phyloP scores from a whole-genome alignment of 2,329 filamentous ascomycete genomes.

The Aspergillus piperis region DNA sequence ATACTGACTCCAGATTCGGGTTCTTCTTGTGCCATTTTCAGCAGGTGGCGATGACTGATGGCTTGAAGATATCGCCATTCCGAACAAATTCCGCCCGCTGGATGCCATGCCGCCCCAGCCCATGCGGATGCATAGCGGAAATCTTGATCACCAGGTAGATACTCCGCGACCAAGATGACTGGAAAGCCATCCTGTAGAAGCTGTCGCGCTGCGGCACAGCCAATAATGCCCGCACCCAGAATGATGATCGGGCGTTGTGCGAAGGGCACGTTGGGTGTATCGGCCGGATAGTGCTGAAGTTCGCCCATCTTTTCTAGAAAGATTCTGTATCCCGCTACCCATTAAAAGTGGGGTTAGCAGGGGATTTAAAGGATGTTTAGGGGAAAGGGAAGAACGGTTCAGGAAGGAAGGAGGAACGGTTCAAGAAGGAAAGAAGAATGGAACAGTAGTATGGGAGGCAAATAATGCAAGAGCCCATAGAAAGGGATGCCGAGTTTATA shows the following conservation, averaged over 20 bases:
- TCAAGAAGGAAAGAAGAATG: not conserved
- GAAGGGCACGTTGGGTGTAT: conserved; percentile 29
- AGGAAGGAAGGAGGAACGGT: not conserved
- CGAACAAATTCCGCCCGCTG: conserved; percentile 37
- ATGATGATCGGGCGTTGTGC: conserved; percentile 39
- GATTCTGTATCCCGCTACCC: not conserved
- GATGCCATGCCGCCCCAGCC: conserved; percentile 44
- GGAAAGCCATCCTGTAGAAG: conserved; percentile 38
- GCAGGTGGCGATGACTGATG: conserved; percentile 36
- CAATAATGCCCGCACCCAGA: conserved; percentile 43
- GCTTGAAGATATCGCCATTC: conserved; percentile 40
- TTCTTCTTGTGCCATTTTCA: conserved; percentile 38
- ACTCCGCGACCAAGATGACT: conserved; percentile 40
- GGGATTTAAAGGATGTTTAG: not conserved
- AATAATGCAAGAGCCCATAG: not conserved
- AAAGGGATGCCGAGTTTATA: not conserved
- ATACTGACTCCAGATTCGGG: conserved; percentile 38
- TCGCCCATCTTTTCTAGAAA: conserved; percentile 24
- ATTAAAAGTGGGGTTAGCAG: not conserved
- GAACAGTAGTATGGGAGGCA: not conserved
- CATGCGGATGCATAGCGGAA: conserved; percentile 43
- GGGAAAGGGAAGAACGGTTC: not conserved
- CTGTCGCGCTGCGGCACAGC: conserved; percentile 40
- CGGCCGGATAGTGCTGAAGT: conserved; percentile 20
- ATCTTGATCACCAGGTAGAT: conserved; percentile 39